These are phyloP conservation scores for Sarocladium strictum DNA, from an alignment of 2,329 filamentous ascomycete species.

Conservation along the genomic window DNA sequence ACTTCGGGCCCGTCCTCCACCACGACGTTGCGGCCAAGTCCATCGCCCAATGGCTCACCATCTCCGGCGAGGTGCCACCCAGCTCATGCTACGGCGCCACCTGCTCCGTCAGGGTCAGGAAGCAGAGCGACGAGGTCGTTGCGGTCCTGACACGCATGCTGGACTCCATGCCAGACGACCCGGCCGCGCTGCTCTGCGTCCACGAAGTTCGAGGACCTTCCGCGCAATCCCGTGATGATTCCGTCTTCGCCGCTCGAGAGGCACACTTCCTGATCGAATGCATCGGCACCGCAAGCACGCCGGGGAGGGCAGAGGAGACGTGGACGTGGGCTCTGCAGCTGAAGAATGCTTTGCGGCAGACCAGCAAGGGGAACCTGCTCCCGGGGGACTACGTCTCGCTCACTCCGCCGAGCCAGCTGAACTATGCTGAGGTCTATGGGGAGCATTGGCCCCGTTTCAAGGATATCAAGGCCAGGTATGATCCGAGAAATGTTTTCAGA, in stretches of 20 bases:
- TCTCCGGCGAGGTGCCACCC: background rate
- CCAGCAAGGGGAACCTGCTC: background rate
- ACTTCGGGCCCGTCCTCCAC: background rate
- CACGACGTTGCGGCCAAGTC: background rate
- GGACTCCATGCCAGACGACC: background rate
- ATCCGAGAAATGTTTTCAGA: slow-evolving; percentile 9
- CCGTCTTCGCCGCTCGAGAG: background rate
- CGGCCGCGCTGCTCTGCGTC: background rate
- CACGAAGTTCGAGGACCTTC: background rate
- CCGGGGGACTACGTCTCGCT: slow-evolving; percentile 1
- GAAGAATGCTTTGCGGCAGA: background rate
- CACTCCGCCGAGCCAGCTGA: background rate
- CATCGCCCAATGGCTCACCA: background rate
- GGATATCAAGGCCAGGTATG: slow-evolving; percentile 9
- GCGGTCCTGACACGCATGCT: background rate
- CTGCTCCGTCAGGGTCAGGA: background rate
- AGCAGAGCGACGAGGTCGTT: background rate
- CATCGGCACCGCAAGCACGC: background rate
- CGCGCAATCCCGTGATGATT: background rate
- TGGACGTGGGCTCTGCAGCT: background rate
- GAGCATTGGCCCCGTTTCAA: background rate
- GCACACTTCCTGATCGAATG: background rate
- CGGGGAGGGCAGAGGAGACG: background rate
- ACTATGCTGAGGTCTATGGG: background rate
- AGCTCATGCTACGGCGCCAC: background rate